phyloP scores from a whole-genome alignment of 306 rosid species.

The Trifolium subterraneum region DNA sequence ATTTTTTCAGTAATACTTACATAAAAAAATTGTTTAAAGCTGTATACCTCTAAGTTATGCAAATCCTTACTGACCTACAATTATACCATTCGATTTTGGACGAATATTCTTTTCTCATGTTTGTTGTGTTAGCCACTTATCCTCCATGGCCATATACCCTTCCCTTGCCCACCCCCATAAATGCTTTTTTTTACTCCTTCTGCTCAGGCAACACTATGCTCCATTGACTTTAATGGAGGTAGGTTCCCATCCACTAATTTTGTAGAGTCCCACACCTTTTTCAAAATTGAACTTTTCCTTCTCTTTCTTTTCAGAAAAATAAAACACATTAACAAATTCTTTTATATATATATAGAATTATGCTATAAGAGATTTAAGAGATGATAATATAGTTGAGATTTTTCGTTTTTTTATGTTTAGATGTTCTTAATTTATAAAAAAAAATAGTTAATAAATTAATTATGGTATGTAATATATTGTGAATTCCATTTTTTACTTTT shows the following conservation, averaged over 20 bases:
- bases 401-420: too few species aligned
- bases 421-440: too few species aligned
- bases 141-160: background rate
- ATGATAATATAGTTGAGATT: too few species aligned
- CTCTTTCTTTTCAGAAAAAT: background rate
- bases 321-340: background rate
- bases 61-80: background rate
- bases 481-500: background rate
- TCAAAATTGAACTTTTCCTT: background rate
- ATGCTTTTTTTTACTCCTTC: slow-evolving; percentile 19
- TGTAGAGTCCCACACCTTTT: slow-evolving; percentile 13
- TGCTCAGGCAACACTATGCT: slow-evolving; percentile 20
- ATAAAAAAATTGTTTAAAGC: too few species aligned
- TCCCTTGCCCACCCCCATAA: slow-evolving; percentile 13
- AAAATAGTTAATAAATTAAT: too few species aligned
- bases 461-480: too few species aligned
- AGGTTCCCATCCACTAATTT: slow-evolving; percentile 23
- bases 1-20: too few species aligned
- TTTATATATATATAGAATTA: too few species aligned
- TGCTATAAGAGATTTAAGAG: too few species aligned
- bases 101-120: background rate
- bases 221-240: slow-evolving; percentile 38
- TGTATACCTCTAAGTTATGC: background rate
- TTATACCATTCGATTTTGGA: slow-evolving; percentile 1
- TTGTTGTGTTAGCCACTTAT: slow-evolving; percentile 23